These are phyloP conservation scores for Xylaria hypoxylon DNA, from an alignment of 2,329 filamentous ascomycete species.

Conservation along the genomic window DNA sequence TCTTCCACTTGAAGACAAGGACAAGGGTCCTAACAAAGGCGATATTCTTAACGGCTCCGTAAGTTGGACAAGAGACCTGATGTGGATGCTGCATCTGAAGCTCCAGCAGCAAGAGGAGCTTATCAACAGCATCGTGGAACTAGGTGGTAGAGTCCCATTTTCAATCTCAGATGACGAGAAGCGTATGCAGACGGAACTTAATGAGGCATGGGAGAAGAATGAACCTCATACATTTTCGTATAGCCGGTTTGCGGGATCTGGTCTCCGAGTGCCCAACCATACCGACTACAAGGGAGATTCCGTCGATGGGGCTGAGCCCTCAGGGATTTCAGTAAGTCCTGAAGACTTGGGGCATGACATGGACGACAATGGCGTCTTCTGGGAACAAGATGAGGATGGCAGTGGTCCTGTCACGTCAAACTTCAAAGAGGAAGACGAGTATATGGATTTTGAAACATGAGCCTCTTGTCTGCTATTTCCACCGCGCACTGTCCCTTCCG, in stretches of 20 bases:
- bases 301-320: slow-evolving; percentile 62
- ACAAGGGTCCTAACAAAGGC: slow-evolving; percentile 98
- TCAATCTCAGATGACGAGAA: slow-evolving; percentile 90
- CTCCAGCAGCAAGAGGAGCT: slow-evolving; percentile 90
- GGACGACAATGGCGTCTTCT: slow-evolving; percentile 67
- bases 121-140: slow-evolving; percentile 76
- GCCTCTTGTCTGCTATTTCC: not conserved
- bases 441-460: slow-evolving; percentile 52
- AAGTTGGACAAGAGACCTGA: slow-evolving; percentile 95
- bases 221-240: slow-evolving; percentile 82
- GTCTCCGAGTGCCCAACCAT: slow-evolving; percentile 90
- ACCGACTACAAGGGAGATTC: slow-evolving; percentile 91
- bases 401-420: slow-evolving; percentile 74
- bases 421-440: slow-evolving; percentile 97
- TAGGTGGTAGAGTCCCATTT: slow-evolving; percentile 82
- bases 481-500: not conserved
- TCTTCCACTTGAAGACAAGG: slow-evolving; percentile 93
- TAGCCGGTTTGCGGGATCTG: slow-evolving; percentile 83
- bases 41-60: slow-evolving; percentile 98
- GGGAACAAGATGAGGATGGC: slow-evolving; percentile 77
- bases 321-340: slow-evolving; percentile 66
- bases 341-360: slow-evolving; percentile 60
- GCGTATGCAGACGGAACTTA: slow-evolving; percentile 93
- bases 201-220: slow-evolving; percentile 87
- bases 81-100: slow-evolving; percentile 95